phyloP scores from a whole-genome alignment of 2,329 filamentous ascomycete genomes.

The Bretziella fagacearum region DNA sequence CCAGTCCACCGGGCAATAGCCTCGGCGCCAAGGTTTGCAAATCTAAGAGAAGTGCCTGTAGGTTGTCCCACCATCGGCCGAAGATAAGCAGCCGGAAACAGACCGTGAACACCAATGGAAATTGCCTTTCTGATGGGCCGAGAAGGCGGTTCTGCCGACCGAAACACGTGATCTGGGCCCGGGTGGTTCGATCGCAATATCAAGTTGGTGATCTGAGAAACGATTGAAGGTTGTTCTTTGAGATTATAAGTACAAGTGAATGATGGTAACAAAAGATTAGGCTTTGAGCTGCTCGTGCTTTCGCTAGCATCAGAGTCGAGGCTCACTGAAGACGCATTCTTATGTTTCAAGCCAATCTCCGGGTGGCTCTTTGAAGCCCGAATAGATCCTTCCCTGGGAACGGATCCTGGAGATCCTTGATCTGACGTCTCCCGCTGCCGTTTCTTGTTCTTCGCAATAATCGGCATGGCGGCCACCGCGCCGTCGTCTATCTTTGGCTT shows the following conservation, averaged over 20 bases:
- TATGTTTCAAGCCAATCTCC: slow-evolving; percentile 2
- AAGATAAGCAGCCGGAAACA: slow-evolving; percentile 74
- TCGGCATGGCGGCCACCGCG: neutral
- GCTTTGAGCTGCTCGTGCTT: slow-evolving; percentile 21
- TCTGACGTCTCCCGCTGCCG: neutral
- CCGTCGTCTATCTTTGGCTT: neutral
- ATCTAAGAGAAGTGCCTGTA: slow-evolving; percentile 85
- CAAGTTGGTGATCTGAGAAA: slow-evolving; percentile 47
- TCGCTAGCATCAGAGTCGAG: slow-evolving; percentile 7
- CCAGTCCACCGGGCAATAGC: slow-evolving; percentile 74
- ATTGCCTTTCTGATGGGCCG: slow-evolving; percentile 63
- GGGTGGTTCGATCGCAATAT: slow-evolving; percentile 34
- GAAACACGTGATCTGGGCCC: slow-evolving; percentile 50
- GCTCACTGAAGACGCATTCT: neutral
- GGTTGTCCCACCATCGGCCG: slow-evolving; percentile 88
- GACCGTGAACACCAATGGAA: slow-evolving; percentile 85
- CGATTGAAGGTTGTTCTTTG: slow-evolving; percentile 50
- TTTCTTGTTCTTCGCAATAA: slow-evolving; percentile 3
- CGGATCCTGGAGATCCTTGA: slow-evolving; percentile 20
- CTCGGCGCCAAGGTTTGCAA: slow-evolving; percentile 71
- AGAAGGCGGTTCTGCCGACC: slow-evolving; percentile 44
- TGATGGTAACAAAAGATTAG: slow-evolving; percentile 52
- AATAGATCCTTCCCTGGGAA: slow-evolving; percentile 17
- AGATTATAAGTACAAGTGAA: slow-evolving; percentile 52
- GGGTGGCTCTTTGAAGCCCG: slow-evolving; percentile 9